phyloP scores from a whole-genome alignment of 306 rosid genomes.

The Vigna unguiculata region DNA sequence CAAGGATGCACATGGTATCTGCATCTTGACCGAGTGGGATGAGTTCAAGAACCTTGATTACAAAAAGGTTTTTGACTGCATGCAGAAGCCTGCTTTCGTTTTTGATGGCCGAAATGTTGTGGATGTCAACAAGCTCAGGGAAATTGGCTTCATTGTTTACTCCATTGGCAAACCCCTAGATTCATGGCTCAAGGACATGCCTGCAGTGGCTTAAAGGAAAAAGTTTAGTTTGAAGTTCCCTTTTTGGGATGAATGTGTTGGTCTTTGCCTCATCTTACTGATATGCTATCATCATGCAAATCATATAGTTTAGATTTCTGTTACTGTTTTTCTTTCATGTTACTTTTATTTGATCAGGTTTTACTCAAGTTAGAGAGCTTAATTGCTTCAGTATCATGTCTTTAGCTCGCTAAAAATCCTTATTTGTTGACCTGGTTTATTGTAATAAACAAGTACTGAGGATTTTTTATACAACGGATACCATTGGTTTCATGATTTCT shows the following conservation, averaged over 20 bases:
- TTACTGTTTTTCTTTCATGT: conserved; percentile 30
- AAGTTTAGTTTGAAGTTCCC: conserved; percentile 28
- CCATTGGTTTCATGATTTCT: conserved; percentile 20
- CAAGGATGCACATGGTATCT: conserved; percentile 77
- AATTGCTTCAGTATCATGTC: conserved; percentile 42
- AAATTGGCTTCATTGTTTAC: conserved; percentile 83
- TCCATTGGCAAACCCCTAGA: conserved; percentile 87
- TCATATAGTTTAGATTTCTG: conserved; percentile 46
- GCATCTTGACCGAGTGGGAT: conserved; percentile 86
- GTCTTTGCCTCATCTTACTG: conserved; percentile 37
- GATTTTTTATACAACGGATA: conserved; percentile 50
- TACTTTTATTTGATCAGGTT: conserved; percentile 44
- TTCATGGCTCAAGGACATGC: conserved; percentile 93
- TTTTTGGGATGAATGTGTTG: conserved; percentile 25
- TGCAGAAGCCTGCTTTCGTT: conserved; percentile 90
- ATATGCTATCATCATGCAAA: conserved; percentile 33
- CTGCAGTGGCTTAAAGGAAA: conserved; percentile 71
- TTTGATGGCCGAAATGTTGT: conserved; percentile 79
- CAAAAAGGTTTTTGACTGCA: conserved; percentile 65
- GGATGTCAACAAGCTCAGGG: conserved; percentile 69
- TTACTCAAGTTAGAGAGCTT: conserved; percentile 40
- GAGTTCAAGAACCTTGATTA: conserved; percentile 79
- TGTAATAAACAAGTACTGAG: conserved; percentile 55
- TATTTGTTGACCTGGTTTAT: conserved; percentile 54
- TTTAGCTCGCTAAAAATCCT: conserved; percentile 46